These are phyloP conservation scores for Leccinum truebloodii DNA, from an alignment of 768 basidiomycete genomes.

Conservation along the genomic window DNA sequence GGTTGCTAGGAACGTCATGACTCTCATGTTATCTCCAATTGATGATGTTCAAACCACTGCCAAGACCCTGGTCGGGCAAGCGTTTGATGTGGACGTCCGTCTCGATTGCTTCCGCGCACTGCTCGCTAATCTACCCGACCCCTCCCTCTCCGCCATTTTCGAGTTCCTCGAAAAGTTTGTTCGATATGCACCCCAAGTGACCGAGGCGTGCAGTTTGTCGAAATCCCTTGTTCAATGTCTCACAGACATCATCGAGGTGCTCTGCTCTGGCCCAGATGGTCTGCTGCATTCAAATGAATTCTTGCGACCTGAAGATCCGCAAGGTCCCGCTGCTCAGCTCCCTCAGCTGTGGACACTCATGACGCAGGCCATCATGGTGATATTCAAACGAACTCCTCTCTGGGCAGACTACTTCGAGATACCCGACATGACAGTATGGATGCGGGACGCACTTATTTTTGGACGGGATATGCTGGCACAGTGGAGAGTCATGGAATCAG, in stretches of 20 bases:
- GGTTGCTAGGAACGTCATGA: slow-evolving; percentile 59
- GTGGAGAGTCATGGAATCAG: slow-evolving; percentile 76
- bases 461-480: slow-evolving; percentile 83
- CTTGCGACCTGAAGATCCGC: slow-evolving; percentile 43
- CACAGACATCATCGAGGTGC: slow-evolving; percentile 87
- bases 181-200: slow-evolving; percentile 57
- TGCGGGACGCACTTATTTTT: slow-evolving; percentile 97
- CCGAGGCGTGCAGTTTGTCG: slow-evolving; percentile 88
- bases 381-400: slow-evolving; percentile 79
- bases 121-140: slow-evolving; percentile 63
- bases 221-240: slow-evolving; percentile 90
- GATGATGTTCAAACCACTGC: slow-evolving; percentile 73
- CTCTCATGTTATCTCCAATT: slow-evolving; percentile 81
- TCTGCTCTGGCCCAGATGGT: slow-evolving; percentile 74
- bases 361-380: slow-evolving; percentile 75
- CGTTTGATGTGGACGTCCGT: slow-evolving; percentile 88
- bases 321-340: slow-evolving; percentile 53
- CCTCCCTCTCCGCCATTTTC: slow-evolving; percentile 69
- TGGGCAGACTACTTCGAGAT: slow-evolving; percentile 85
- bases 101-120: slow-evolving; percentile 84
- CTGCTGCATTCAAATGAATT: slow-evolving; percentile 60
- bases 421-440: slow-evolving; percentile 91
- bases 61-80: slow-evolving; percentile 78
- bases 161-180: slow-evolving; percentile 69
- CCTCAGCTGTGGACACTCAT: slow-evolving; percentile 81